Percentiles rank a stretch among this genome's conserved stretches.
Evolutionary conservation across 106 monocot genomes (phyloP).

Genomic region (Posidonia australis): DNA sequence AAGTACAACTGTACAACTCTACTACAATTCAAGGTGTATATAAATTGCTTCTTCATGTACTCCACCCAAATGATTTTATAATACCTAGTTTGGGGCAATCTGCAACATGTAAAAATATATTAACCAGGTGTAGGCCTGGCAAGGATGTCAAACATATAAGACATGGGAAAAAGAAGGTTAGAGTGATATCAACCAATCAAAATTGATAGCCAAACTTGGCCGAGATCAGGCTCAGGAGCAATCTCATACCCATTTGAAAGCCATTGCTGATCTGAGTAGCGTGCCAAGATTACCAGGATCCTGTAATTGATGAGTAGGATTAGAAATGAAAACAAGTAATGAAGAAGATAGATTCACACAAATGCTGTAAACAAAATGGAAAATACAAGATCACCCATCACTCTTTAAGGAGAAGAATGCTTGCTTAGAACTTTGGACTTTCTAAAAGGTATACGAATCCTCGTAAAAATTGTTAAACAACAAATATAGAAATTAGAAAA

Average conservation of each 20-base stretch:
- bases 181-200: too few relatives aligned
- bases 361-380: neutral
- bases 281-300: constrained; percentile 96
- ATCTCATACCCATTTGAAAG: constrained; percentile 85
- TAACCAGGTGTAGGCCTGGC: too few relatives aligned
- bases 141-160: too few relatives aligned
- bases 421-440: too few relatives aligned
- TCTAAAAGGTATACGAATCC: neutral
- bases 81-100: too few relatives aligned
- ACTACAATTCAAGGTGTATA: too few relatives aligned
- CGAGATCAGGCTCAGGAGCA: constrained; percentile 9
- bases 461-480: neutral
- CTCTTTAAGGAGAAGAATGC: neutral
- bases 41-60: too few relatives aligned
- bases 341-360: constrained; percentile 1
- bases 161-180: too few relatives aligned
- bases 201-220: neutral
- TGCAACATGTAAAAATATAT: too few relatives aligned
- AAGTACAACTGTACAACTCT: too few relatives aligned
- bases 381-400: neutral
- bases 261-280: constrained; percentile 72
- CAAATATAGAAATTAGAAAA: too few relatives aligned
- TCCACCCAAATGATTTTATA: too few relatives aligned
- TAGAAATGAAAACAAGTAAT: neutral
- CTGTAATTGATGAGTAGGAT: constrained; percentile 22